Base-by-base conservation (phyloP, 2,329 filamentous ascomycete genomes). In the Nemania sp. region DNA sequence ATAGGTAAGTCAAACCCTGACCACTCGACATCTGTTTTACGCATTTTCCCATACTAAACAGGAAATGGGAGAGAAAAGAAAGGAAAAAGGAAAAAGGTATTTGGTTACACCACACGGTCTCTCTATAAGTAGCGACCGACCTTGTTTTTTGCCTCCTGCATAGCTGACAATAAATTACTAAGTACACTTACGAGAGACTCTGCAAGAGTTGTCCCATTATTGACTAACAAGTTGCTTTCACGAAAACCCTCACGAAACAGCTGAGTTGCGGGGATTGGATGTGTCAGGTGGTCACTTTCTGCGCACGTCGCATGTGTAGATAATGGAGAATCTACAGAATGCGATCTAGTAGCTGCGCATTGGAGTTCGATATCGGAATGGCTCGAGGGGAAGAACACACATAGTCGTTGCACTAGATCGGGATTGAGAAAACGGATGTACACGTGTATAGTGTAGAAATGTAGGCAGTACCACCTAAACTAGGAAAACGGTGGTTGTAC, bases 301-400 rank as follows among this genome's bases (percentile, higher is more conserved):
- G n/a, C 25, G 25, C 25, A 29, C 25, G 25, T 29, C 7, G 25
- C 7, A 4, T 3, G 49, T 32, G 47, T 11, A 21, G 42, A 42
- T 40, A 47, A 12, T 10, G 35, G 11, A 39, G 35, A 29, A 29
- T 29, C 25, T 29, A 29, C 25, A 29, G 25, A 29, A 29, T 21
- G 47, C 40, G 21, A 40, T 52, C 21, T 37, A 37, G 45, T 18
- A 45, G n/a, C 32, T 46, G 32, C 45, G 48, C 49, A 25, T 32
- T 45, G 39, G 32, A 42, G 58, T 43, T 60, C 48, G 48, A 35
- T 57, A 55, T 57, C 53, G 49, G 54, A 57, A 54, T 42, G 21
- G n/a, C 13, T 17, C 35, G 20, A 29, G 25, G 25, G 25, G 25
- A 29, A 29, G 7, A 7, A 29, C 25, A 29, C 21, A 29, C 25